Evolutionary conservation across 192 early-diverging fungal species (phyloP).

Genomic region (Paraglomus occultum): DNA sequence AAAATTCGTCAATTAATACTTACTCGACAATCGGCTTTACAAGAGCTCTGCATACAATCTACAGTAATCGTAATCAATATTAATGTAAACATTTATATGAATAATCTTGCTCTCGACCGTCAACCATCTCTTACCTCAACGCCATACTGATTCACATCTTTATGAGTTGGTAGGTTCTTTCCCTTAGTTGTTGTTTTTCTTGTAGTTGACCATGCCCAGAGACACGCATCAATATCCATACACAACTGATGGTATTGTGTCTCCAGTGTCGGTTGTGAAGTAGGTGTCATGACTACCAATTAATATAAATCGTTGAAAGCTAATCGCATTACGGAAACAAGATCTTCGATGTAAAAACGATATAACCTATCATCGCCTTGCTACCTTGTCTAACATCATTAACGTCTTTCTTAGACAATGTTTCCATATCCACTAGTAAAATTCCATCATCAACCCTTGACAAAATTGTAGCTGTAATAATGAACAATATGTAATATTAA

Average conservation of each 20-base stretch:
- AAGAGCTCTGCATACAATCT: not conserved
- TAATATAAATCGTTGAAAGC: no score
- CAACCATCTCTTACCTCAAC: not conserved
- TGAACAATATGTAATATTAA: not conserved
- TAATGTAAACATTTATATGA: not conserved
- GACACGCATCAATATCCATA: constrained; percentile 1
- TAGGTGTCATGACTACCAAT: constrained; percentile 1
- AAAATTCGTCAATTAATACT: not conserved
- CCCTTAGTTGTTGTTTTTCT: not conserved
- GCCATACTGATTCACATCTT: not conserved
- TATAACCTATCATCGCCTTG: not conserved
- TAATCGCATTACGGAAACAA: no score
- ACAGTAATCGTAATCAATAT: not conserved
- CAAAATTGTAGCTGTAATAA: constrained; percentile 12
- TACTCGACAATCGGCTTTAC: constrained; percentile 19
- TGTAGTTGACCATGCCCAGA: constrained; percentile 18
- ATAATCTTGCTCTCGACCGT: not conserved
- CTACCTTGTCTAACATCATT: constrained; percentile 6
- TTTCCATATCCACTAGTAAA: constrained; percentile 10
- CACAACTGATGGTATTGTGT: constrained; percentile 2
- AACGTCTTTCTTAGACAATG: not conserved
- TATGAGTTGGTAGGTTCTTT: not conserved
- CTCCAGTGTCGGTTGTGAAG: not conserved
- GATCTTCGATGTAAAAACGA: no score
- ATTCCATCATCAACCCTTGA: not conserved